Conservation (phyloP, 2,329 filamentous ascomycete genomes). For the Pseudocercospora pini-densiflorae region DNA sequence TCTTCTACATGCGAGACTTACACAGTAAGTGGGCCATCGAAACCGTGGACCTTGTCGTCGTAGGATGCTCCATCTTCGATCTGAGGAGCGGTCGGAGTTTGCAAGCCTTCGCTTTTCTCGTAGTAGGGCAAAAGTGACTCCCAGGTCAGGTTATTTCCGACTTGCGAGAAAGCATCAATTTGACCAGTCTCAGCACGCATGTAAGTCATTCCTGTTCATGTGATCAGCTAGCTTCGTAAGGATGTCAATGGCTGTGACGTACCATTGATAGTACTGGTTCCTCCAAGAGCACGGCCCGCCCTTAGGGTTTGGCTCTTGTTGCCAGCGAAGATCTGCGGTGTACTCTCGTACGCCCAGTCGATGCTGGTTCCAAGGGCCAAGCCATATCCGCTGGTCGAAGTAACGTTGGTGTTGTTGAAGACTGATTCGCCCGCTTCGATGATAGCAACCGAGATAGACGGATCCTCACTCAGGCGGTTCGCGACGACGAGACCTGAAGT, state of each 20-base stretch:
- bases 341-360: constrained; percentile 31
- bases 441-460: constrained; percentile 38
- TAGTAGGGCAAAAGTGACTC: constrained; percentile 35
- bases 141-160: constrained; percentile 41
- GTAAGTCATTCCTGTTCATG: constrained; percentile 27
- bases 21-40: constrained; percentile 20
- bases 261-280: constrained; percentile 46
- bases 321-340: constrained; percentile 26
- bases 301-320: constrained; percentile 24
- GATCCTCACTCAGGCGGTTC: constrained; percentile 35
- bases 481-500: constrained; percentile 37
- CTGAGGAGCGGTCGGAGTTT: constrained; percentile 16
- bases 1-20: not conserved
- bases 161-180: constrained; percentile 42
- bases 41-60: constrained; percentile 13
- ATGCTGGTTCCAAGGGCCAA: constrained; percentile 37
- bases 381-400: constrained; percentile 51
- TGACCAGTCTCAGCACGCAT: constrained; percentile 25
- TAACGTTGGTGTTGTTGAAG: constrained; percentile 24
- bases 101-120: constrained; percentile 24
- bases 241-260: not conserved
- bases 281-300: constrained; percentile 44
- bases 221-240: not conserved
- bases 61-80: constrained; percentile 18
- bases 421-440: constrained; percentile 21